Percentiles rank a stretch among this genome's conserved stretches.
Conservation (phyloP, 2,329 filamentous ascomycete genomes). For the Arthrocladium fulminans region DNA sequence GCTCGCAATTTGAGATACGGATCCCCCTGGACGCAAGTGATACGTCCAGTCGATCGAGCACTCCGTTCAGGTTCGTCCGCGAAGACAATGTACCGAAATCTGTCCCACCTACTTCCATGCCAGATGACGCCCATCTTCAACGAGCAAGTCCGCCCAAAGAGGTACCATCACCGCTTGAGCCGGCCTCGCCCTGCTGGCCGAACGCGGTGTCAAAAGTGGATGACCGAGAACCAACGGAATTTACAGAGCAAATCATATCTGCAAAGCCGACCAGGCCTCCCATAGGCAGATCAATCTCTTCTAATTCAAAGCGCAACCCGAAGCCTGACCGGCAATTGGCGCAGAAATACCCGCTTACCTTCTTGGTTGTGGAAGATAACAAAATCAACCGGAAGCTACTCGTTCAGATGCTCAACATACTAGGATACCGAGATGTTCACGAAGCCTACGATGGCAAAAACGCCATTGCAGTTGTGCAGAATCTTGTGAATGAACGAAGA, state of each 20-base stretch:
- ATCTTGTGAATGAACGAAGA: conserved; percentile 27
- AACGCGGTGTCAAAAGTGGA: not conserved
- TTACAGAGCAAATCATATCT: not conserved
- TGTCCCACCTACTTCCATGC: not conserved
- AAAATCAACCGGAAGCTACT: conserved; percentile 61
- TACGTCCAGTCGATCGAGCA: conserved; percentile 40
- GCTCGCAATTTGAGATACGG: conserved; percentile 60
- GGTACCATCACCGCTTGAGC: not conserved
- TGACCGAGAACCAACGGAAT: not conserved
- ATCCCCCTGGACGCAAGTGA: conserved; percentile 47
- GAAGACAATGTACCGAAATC: conserved; percentile 3
- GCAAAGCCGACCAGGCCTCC: not conserved
- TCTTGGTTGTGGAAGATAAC: conserved; percentile 65
- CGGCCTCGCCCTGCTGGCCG: not conserved
- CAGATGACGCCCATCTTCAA: not conserved
- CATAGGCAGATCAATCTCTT: conserved; percentile 3
- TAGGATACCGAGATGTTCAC: conserved; percentile 55
- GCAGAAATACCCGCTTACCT: conserved; percentile 53
- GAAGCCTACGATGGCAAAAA: conserved; percentile 62
- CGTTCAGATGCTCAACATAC: conserved; percentile 56
- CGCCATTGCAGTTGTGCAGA: conserved; percentile 53
- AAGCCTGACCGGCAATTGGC: conserved; percentile 49
- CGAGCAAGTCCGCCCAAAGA: not conserved
- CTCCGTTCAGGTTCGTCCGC: conserved; percentile 39
- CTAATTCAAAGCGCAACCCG: not conserved